Evolutionary conservation across 257 asterid species (phyloP).

Genomic region (Galeopsis tetrahit): DNA sequence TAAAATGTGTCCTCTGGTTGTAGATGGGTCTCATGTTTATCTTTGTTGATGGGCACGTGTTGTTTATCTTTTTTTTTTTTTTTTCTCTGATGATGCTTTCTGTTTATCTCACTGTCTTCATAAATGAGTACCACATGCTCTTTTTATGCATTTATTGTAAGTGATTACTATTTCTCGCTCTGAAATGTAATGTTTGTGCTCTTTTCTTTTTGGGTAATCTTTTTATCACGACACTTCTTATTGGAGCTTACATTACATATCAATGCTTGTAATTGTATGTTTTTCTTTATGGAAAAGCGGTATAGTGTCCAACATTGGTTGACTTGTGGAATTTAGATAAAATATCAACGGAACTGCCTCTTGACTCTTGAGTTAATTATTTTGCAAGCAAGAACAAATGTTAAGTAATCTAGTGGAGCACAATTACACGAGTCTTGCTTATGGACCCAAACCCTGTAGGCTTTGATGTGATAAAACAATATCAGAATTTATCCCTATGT

Average conservation of each 20-base stretch:
- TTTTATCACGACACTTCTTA: background rate
- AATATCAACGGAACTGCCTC: background rate
- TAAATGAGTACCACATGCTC: background rate
- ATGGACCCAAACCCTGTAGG: background rate
- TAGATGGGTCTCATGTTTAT: background rate
- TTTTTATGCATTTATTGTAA: background rate
- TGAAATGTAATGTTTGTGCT: background rate
- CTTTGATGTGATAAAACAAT: background rate
- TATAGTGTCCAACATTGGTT: background rate
- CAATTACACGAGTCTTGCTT: background rate
- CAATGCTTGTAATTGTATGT: conserved; percentile 1
- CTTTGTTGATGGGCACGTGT: conserved; percentile 6
- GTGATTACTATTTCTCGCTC: background rate
- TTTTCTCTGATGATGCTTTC: conserved; percentile 16
- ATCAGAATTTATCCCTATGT: background rate
- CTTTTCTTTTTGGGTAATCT: background rate
- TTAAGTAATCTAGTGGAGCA: background rate
- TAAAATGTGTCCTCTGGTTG: conserved; percentile 14
- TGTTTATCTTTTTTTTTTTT: conserved; percentile 26
- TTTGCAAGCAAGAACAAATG: background rate
- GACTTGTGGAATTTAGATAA: background rate
- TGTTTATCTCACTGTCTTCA: background rate
- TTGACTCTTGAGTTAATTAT: background rate
- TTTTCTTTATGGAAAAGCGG: background rate
- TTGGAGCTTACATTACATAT: background rate